These are phyloP conservation scores for Ophiostoma australiae DNA, from an alignment of 2,329 filamentous ascomycete genomes.

Conservation along the genomic window DNA sequence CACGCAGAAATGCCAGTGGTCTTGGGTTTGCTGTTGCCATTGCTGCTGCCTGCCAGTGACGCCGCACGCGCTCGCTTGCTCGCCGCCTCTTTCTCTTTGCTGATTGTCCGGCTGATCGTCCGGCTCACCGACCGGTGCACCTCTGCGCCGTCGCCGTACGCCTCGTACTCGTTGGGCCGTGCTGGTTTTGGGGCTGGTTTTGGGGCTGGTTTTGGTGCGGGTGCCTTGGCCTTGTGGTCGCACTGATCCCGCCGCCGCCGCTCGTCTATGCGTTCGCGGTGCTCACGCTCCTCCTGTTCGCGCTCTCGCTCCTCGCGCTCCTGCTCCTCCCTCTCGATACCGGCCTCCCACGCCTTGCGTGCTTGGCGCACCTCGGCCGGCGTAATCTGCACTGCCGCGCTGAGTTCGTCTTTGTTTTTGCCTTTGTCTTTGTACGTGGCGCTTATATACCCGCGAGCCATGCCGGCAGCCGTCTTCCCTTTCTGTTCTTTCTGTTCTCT, in stretches of 20 bases:
- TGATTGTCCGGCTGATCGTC: background rate
- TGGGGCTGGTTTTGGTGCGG: no score
- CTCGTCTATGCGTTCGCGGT: no score
- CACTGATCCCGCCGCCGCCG: background rate
- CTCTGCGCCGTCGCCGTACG: constrained; percentile 22
- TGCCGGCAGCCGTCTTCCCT: background rate
- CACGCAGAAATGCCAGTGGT: background rate
- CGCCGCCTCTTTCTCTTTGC: background rate
- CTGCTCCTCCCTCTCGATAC: background rate
- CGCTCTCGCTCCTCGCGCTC: background rate
- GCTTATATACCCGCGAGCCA: background rate
- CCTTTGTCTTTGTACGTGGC: no score
- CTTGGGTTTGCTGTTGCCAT: background rate
- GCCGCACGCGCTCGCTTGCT: background rate
- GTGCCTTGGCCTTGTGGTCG: background rate
- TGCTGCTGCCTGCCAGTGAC: background rate
- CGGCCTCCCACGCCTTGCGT: background rate
- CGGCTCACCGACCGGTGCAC: background rate
- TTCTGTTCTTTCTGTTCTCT: background rate
- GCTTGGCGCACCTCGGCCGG: background rate
- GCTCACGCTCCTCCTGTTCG: background rate
- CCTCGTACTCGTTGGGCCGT: background rate
- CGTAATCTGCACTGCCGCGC: background rate
- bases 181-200: no score
- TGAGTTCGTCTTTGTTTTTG: no score